Base-by-base conservation (phyloP, 1,284 basidiomycete genomes). In the Chalciporus sp. region DNA sequence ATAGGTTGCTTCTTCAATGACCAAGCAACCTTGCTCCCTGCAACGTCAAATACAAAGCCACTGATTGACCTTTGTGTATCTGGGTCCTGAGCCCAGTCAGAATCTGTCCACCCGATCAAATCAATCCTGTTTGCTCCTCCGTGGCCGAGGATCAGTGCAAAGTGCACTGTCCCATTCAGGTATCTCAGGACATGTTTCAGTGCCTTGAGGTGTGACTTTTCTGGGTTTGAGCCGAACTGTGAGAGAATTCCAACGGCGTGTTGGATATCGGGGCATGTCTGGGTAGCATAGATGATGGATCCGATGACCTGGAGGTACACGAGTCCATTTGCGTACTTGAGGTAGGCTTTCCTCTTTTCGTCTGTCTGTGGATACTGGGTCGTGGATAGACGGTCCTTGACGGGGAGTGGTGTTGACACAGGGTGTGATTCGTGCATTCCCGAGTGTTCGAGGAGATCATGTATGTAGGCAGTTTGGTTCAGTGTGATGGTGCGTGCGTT, bases 221-320 rank as follows among this genome's bases (percentile, higher is more conserved):
- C 35, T 12, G 55, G 58, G 29, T 54, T 51, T 10, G 39, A 14
- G 5, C 23, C 31, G 39, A 54, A 59, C 20, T 47, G 52, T 6
- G 44, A 46, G 4, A 57, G 51, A 11, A 43, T 4, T 2, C 35
- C 27, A 5, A 57, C 42, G n/a, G 55, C 47, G 27, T 47, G 52
- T 1, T 44, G 33, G 8, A 57, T 46, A 29, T 57, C 55, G 0
- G 58, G 58, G 4, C 48, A 23, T 5, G 60, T 61, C 1, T 56
- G 50, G 29, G 56, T 60, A 7, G 53, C 53, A 31, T 64, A 68
- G 39, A 62, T 61, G n/a, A 68, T 29, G 2, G 44, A 53, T 1
- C 61, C 58, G 7, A 61, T 23, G 9, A 44, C 37, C 16, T 40
- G 41, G 7, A 39, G 37, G 47, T 61, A 61, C 2, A 26, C 16